Evolutionary conservation across 495 filamentous ascomycete genomes (phyloP).

Genomic region (Trichoderma erinaceum): DNA sequence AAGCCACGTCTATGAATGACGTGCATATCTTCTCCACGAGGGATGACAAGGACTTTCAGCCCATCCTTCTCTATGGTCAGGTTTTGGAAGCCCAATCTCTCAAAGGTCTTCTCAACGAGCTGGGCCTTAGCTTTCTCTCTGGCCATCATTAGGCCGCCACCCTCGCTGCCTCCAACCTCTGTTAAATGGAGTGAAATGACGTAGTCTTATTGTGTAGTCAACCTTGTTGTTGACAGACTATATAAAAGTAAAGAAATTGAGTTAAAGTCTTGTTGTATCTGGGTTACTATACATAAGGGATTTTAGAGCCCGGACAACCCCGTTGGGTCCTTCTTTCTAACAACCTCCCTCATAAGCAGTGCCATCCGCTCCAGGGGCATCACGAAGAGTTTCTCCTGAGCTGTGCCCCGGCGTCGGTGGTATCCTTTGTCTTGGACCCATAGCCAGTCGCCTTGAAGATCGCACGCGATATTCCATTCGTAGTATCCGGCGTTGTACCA

Average conservation of each 20-base stretch:
- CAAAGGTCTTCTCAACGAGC: neutral
- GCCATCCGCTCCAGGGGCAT: neutral
- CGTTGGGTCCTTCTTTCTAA: too few species aligned
- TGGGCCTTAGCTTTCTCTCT: neutral
- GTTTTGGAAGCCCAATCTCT: neutral
- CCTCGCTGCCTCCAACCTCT: too few species aligned
- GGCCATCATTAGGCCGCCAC: too few species aligned
- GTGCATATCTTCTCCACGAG: neutral
- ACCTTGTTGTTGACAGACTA: too few species aligned
- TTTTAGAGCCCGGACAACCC: too few species aligned
- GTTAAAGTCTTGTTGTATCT: too few species aligned
- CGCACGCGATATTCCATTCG: neutral
- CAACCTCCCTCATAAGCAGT: neutral
- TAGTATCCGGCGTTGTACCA: neutral
- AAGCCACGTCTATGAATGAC: neutral
- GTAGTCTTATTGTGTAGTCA: too few species aligned
- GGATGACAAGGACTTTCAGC: neutral
- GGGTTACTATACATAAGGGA: too few species aligned
- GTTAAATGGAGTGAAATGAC: too few species aligned
- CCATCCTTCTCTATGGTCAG: neutral
- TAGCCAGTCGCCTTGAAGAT: neutral
- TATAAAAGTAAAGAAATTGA: too few species aligned
- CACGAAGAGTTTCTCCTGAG: neutral
- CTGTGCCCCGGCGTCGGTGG: neutral
- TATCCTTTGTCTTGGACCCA: constrained; percentile 7